phyloP scores from a whole-genome alignment of 2,329 filamentous ascomycete genomes.

The Trichoderma citrinoviride region DNA sequence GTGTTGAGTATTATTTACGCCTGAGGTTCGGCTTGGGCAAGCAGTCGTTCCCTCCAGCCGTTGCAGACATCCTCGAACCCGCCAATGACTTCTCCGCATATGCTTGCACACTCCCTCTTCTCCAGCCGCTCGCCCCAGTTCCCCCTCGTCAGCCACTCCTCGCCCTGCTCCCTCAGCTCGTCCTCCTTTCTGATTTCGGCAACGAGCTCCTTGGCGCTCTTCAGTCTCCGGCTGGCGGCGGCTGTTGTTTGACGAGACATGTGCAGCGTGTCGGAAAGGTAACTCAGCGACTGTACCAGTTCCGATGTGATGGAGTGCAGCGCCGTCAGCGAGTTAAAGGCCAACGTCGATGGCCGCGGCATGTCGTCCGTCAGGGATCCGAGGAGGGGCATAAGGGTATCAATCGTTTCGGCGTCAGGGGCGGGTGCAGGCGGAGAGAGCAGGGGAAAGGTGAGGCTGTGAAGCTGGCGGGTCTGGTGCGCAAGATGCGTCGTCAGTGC shows the following conservation, averaged over 20 bases:
- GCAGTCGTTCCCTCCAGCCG: slow-evolving; percentile 73
- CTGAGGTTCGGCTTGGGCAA: slow-evolving; percentile 59
- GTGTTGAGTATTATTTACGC: slow-evolving; percentile 31
- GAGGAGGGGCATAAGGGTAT: slow-evolving; percentile 67
- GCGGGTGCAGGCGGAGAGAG: slow-evolving; percentile 66
- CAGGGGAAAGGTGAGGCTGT: slow-evolving; percentile 68
- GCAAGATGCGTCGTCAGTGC: slow-evolving; percentile 71
- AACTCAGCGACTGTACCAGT: slow-evolving; percentile 75
- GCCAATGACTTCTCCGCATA: slow-evolving; percentile 83
- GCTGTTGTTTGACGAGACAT: slow-evolving; percentile 89
- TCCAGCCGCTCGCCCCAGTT: slow-evolving; percentile 78
- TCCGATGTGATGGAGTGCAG: slow-evolving; percentile 70
- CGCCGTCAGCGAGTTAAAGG: slow-evolving; percentile 63
- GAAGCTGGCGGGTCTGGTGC: slow-evolving; percentile 72
- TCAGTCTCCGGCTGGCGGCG: slow-evolving; percentile 74
- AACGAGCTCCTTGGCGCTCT: slow-evolving; percentile 79
- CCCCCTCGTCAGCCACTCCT: slow-evolving; percentile 74
- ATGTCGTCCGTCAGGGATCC: slow-evolving; percentile 63
- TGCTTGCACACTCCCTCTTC: slow-evolving; percentile 75
- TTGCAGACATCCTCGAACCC: slow-evolving; percentile 92
- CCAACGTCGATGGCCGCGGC: slow-evolving; percentile 61
- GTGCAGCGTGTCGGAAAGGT: slow-evolving; percentile 86
- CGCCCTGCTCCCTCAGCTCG: slow-evolving; percentile 77
- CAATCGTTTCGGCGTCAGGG: slow-evolving; percentile 62
- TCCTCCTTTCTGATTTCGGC: slow-evolving; percentile 81